Percentiles rank a stretch among this genome's conserved stretches.
phyloP scores from a whole-genome alignment of 441 rosid genomes.

The Omphalea diandra region DNA sequence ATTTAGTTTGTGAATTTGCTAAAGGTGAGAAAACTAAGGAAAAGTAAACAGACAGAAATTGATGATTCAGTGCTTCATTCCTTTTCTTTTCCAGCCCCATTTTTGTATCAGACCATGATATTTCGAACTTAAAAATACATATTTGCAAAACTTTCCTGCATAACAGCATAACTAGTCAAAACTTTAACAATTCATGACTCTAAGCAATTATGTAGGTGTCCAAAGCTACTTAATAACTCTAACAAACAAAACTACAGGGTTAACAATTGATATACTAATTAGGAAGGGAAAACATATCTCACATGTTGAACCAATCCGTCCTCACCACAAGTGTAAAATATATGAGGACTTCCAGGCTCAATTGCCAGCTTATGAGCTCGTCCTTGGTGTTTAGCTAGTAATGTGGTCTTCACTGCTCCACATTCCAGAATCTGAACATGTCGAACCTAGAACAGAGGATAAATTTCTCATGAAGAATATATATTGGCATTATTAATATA shows the following conservation, averaged over 20 bases:
- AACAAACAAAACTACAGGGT: slow-evolving; percentile 10
- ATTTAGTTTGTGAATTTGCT: slow-evolving; percentile 7
- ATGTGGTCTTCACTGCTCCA: slow-evolving; percentile 54
- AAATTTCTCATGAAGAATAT: not conserved
- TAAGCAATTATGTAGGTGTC: not conserved
- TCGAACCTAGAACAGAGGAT: slow-evolving; percentile 48
- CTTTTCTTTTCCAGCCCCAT: not conserved
- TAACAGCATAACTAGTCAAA: not conserved
- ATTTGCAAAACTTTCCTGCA: not conserved
- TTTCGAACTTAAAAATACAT: too few relatives aligned
- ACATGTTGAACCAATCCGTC: slow-evolving; percentile 93
- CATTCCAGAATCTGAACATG: slow-evolving; percentile 67
- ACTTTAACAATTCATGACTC: not conserved
- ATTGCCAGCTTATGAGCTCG: slow-evolving; percentile 77
- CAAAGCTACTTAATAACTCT: not conserved
- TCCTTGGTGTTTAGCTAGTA: slow-evolving; percentile 63
- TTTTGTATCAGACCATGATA: not conserved
- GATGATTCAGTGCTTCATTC: not conserved
- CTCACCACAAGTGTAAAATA: slow-evolving; percentile 84
- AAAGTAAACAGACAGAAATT: not conserved
- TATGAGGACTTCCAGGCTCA: slow-evolving; percentile 90
- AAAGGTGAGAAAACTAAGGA: not conserved
- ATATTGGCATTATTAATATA: not conserved
- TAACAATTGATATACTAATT: not conserved
- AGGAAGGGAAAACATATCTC: slow-evolving; percentile 31